Percentiles rank a stretch among this genome's conserved stretches.
Conservation (phyloP, 2,329 filamentous ascomycete genomes). For the Pseudogymnoascus sp. region DNA sequence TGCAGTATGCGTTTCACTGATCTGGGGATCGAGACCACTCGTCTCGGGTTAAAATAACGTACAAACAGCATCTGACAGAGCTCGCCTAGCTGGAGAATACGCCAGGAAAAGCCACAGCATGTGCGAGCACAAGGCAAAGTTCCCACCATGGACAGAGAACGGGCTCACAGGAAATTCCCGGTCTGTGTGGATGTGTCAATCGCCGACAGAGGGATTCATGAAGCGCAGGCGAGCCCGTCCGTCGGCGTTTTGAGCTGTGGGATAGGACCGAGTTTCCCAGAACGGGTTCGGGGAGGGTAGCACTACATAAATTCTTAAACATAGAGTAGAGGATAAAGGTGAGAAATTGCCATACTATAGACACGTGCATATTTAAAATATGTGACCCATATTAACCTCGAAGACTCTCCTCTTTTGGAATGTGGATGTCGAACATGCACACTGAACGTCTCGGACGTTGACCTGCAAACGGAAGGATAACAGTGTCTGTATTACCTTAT, state of each 20-base stretch:
- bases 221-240: background rate
- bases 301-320: background rate
- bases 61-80: background rate
- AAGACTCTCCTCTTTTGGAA: background rate
- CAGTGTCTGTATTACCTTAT: background rate
- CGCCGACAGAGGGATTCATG: background rate
- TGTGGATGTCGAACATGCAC: background rate
- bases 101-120: background rate
- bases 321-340: background rate
- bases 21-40: background rate
- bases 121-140: background rate
- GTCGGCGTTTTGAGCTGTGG: background rate
- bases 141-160: background rate
- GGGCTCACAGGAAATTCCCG: background rate
- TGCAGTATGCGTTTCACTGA: background rate
- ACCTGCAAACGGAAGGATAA: background rate
- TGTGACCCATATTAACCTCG: background rate
- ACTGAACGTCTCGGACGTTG: background rate
- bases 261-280: constrained; percentile 1
- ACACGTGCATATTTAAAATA: background rate
- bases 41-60: background rate
- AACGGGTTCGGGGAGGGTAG: background rate
- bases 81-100: background rate
- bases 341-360: background rate
- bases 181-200: background rate